Percentiles rank a stretch among this genome's conserved stretches.
phyloP scores from a whole-genome alignment of 768 basidiomycete genomes.

The Cystoderma amianthinum region DNA sequence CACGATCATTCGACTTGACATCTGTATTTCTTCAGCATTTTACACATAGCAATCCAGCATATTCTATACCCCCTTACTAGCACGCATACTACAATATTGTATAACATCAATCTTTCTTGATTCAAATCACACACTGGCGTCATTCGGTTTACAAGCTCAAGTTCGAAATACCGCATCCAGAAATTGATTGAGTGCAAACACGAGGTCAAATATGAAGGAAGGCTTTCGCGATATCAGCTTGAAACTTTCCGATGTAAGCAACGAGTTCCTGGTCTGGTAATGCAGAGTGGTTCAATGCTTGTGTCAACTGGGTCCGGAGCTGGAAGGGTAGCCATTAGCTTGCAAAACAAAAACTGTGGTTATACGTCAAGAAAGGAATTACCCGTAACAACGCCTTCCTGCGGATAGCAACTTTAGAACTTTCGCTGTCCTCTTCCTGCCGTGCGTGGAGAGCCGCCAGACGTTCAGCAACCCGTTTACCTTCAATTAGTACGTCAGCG shows the following conservation, averaged over 20 bases:
- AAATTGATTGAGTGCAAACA: too few species aligned
- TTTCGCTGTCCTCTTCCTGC: conserved; percentile 55
- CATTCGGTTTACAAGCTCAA: too few species aligned
- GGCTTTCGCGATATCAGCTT: conserved; percentile 60
- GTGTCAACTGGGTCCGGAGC: conserved; percentile 70
- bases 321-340: conserved; percentile 14
- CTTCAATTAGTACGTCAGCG: conserved; percentile 55
- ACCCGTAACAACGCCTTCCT: conserved; percentile 69
- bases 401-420: conserved; percentile 47
- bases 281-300: conserved; percentile 66
- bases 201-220: conserved; percentile 18
- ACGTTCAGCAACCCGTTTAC: conserved; percentile 48
- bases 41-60: too few species aligned
- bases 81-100: too few species aligned
- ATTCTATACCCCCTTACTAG: too few species aligned
- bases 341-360: neutral
- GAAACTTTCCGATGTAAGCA: conserved; percentile 60
- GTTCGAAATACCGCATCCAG: too few species aligned
- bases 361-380: conserved; percentile 7
- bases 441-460: conserved; percentile 53
- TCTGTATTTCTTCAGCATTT: neutral
- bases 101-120: too few species aligned
- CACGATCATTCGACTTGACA: neutral
- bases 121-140: too few species aligned
- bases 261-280: conserved; percentile 67